Percentiles rank a stretch among this genome's conserved stretches.
Conservation (phyloP, 352 stramenopile genomes). For the Phytophthora litchii region DNA sequence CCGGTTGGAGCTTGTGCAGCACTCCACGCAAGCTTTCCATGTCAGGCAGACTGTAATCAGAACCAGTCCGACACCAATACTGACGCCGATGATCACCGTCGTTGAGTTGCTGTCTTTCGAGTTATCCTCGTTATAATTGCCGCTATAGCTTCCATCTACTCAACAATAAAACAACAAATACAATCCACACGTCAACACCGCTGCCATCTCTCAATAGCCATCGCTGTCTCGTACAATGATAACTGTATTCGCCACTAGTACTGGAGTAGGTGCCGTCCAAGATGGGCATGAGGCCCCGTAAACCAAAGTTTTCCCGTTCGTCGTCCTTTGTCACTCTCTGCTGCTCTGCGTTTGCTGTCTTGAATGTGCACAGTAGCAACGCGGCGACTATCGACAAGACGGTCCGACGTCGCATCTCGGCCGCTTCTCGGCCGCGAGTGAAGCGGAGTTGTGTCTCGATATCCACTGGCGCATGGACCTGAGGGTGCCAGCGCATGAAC, state of each 20-base stretch:
- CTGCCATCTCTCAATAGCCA: neutral
- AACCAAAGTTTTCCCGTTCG: constrained; percentile 1
- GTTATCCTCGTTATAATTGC: constrained; percentile 12
- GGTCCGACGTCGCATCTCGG: constrained; percentile 16
- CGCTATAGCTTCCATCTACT: constrained; percentile 23
- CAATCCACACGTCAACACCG: constrained; percentile 1
- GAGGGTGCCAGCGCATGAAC: constrained; percentile 8
- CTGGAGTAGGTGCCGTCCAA: constrained; percentile 23
- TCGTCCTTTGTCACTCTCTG: constrained; percentile 8
- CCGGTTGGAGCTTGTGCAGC: constrained; percentile 44
- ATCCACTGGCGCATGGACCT: constrained; percentile 11
- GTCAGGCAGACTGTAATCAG: constrained; percentile 49
- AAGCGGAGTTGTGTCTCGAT: neutral
- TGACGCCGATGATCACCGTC: constrained; percentile 38
- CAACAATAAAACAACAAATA: constrained; percentile 3
- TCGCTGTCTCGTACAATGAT: constrained; percentile 19
- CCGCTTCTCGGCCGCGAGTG: neutral
- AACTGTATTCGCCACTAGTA: constrained; percentile 17
- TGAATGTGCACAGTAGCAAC: constrained; percentile 16
- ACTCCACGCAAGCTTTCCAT: constrained; percentile 59
- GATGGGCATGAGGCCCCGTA: constrained; percentile 32
- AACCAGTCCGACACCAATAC: constrained; percentile 40
- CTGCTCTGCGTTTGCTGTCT: constrained; percentile 2
- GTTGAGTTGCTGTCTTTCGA: constrained; percentile 24
- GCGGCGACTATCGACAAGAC: constrained; percentile 20